Evolutionary conservation across 2,329 filamentous ascomycete genomes (phyloP), one percentile per base, ranked within the genome.

Genomic region (Fusarium duplospermum): DNA sequence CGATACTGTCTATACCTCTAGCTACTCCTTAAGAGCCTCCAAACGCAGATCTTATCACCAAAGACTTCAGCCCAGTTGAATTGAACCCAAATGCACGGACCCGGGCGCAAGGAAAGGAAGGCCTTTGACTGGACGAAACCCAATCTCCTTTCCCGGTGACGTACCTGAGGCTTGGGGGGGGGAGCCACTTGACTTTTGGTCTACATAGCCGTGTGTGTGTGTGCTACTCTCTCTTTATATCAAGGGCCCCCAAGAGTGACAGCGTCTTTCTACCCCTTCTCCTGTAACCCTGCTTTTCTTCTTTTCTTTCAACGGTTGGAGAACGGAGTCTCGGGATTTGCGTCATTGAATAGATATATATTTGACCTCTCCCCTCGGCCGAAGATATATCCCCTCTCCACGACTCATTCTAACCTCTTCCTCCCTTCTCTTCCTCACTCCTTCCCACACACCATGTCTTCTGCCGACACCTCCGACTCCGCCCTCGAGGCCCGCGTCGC

Each of bases 401-500:
- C 71, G 67, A 66, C 67, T 58, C 72, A 67, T 66, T 66, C 62
- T 70, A 45, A 45, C 42, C 42, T 67, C 47, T 38, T 38, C 35
- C 54, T 61, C 33, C 36, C 36, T 50, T 59, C 29, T 24, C 47
- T 52, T 18, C 35, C 18, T 40, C 9, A 40, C 29, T 40, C 38
- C 47, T 42, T 63, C 11, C 67, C 20, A n/a, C 65, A 60, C 68
- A 56, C 60, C 42, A 79, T 79, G 77, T 79, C 77, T 16, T 58
- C 76, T 68, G 64, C 75, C 68, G 76, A 79, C 47, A 54, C 78
- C 10, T 66, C 72, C 74, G 75, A 77, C 72, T 75, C 74, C 18
- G 74, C 68, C 76, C 66, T 77, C 73, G 67, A 73, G 56, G 71
- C 77, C 29, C 78, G 82, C 62, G 80, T 86, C 72, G 83, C 83